These are phyloP conservation scores for Diaporthe vaccinii DNA, from an alignment of 2,329 filamentous ascomycete genomes.

Conservation along the genomic window DNA sequence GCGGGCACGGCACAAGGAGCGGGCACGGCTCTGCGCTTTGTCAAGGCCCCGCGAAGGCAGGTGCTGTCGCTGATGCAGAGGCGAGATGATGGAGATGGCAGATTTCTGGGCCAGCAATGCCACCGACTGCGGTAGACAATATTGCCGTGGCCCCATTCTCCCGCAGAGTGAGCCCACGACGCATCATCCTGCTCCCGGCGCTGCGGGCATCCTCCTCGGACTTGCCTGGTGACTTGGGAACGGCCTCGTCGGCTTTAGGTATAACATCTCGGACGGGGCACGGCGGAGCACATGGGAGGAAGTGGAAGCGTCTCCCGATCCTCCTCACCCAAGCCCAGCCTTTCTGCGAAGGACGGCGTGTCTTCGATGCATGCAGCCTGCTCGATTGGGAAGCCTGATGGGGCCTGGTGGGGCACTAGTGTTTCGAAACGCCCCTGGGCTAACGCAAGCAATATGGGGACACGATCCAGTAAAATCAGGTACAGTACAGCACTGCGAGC, in stretches of 20 bases:
- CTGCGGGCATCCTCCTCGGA: constrained; percentile 16
- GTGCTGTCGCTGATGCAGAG: constrained; percentile 15
- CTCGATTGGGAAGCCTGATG: constrained; percentile 28
- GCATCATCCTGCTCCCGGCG: constrained; percentile 8
- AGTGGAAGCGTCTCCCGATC: constrained; percentile 22
- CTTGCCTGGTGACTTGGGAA: constrained; percentile 8
- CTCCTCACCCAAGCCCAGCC: constrained; percentile 13
- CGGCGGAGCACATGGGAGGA: constrained; percentile 26
- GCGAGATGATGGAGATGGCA: constrained; percentile 25
- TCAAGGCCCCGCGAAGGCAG: constrained; percentile 6
- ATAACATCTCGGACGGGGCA: constrained; percentile 15
- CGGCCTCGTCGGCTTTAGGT: constrained; percentile 19
- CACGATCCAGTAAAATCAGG: constrained; percentile 19
- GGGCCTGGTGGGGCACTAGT: constrained; percentile 22
- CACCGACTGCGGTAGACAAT: constrained; percentile 8
- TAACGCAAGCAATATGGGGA: constrained; percentile 32
- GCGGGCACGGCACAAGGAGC: background rate
- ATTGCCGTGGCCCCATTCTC: constrained; percentile 29
- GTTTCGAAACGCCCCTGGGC: constrained; percentile 33
- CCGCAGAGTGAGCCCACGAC: constrained; percentile 26
- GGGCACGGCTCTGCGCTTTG: constrained; percentile 15
- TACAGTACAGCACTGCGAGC: constrained; percentile 1
- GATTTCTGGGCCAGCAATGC: constrained; percentile 20
- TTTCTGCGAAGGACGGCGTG: background rate
- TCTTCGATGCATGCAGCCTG: constrained; percentile 20